Base-by-base conservation (phyloP, 2,329 filamentous ascomycete species). In the Remersonia thermophila region DNA sequence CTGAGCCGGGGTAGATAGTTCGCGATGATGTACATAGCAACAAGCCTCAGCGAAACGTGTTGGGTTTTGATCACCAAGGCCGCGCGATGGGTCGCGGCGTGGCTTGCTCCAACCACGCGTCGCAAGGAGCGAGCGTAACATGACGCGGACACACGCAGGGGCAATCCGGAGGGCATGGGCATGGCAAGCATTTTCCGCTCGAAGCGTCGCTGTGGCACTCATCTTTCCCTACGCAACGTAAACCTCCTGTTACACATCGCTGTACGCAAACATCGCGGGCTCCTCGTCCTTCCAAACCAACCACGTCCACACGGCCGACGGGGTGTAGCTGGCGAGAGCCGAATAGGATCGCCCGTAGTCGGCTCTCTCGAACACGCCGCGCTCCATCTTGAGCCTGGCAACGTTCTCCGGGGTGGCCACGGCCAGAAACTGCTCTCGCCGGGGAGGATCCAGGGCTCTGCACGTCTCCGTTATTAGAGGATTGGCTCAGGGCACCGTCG, bases 351-450 rank as follows among this genome's bases (percentile, higher is more conserved):
- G 42, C 7, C 50, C 51, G 29, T 54, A 53, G 34, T 54, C 51
- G 3, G 49, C 49, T 8, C 47, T 37, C 35, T 47, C 43, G 28
- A 55, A 54, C 7, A 53, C 30, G 7, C 25, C 40, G 3, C 51
- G 49, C 9, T 41, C 33, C 5, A n/a, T 30, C 30, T 43, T 51
- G 20, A 48, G 35, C 17, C 58, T 59, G 43, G 65, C 65, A 42
- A 74, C 66, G 44, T 67, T 66, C 41, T 69, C 63, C 7, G 67
- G 66, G 0, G 68, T 73, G 3, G 68, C 71, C 44, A 71, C 64
- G 7, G 62, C 65, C 36, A 75, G 54, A 48, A 74, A 73, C 47
- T 73, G 67, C 38, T 72, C 63, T 10, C 53, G 46, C 27, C 52
- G 39, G 1, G 49, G 49, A 2, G 26, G 7, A 52, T 38, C 25